A percentile compares a stretch with the other conserved stretches of the same genome.
These are phyloP conservation scores for Sugiyamaella smithiae DNA, from an alignment of 805 yeast genomes.

Conservation along the genomic window DNA sequence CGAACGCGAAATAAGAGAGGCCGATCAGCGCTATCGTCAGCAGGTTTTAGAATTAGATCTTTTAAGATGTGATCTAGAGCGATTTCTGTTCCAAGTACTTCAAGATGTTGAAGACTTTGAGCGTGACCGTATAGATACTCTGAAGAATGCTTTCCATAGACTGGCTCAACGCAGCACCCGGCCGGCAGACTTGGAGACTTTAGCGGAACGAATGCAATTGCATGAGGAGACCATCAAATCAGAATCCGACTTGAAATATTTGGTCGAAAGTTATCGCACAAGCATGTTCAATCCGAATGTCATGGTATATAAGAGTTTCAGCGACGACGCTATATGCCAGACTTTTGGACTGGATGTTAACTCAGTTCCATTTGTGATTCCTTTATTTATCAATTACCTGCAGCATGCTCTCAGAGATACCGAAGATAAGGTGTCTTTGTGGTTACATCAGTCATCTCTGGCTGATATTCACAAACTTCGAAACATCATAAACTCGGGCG, in stretches of 20 bases:
- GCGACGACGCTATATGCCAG: conserved; percentile 53
- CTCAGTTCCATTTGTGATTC: conserved; percentile 61
- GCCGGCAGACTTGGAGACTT: conserved; percentile 26
- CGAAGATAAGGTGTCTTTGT: conserved; percentile 40
- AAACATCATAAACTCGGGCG: conserved; percentile 36
- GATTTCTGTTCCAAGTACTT: conserved; percentile 59
- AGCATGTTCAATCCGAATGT: conserved; percentile 74
- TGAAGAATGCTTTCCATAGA: conserved; percentile 63
- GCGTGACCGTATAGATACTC: conserved; percentile 61
- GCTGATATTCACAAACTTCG: conserved; percentile 59
- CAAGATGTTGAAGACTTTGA: conserved; percentile 74
- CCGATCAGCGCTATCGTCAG: conserved; percentile 52
- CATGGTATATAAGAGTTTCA: conserved; percentile 67
- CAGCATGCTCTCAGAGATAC: conserved; percentile 19
- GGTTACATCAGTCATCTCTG: conserved; percentile 51
- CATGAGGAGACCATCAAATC: conserved; percentile 58
- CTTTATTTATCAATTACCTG: conserved; percentile 55
- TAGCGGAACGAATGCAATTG: conserved; percentile 16
- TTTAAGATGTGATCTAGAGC: conserved; percentile 67
- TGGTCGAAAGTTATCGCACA: conserved; percentile 61
- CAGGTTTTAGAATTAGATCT: conserved; percentile 58
- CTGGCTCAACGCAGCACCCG: conserved; percentile 54
- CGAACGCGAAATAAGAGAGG: conserved; percentile 45
- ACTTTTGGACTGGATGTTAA: conserved; percentile 77
- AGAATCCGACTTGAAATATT: conserved; percentile 53